Evolutionary conservation across 768 basidiomycete species (phyloP).

Genomic region (Trametopsis cervina): DNA sequence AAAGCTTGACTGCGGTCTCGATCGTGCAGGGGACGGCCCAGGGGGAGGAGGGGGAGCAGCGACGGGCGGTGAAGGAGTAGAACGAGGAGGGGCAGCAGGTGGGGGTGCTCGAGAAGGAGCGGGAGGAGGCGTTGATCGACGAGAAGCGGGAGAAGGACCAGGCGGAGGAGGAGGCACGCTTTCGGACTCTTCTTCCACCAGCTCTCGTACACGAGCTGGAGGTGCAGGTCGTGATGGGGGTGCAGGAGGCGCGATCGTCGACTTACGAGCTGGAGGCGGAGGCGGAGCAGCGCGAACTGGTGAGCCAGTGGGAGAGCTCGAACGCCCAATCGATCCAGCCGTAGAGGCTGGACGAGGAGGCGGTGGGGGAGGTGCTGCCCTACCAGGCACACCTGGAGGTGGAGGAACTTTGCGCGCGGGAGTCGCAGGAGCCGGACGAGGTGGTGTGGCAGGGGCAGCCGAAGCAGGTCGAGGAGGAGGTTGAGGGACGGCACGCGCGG

Average conservation of each 20-base stretch:
- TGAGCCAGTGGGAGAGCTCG: slow-evolving; percentile 19
- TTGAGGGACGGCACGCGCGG: slow-evolving; percentile 17
- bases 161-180: slow-evolving; percentile 26
- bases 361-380: slow-evolving; percentile 23
- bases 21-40: slow-evolving; percentile 14
- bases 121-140: slow-evolving; percentile 7
- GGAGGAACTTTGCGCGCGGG: slow-evolving; percentile 22
- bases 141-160: slow-evolving; percentile 27
- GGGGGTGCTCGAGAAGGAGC: slow-evolving; percentile 24
- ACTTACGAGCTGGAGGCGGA: slow-evolving; percentile 32
- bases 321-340: slow-evolving; percentile 7
- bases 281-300: slow-evolving; percentile 31
- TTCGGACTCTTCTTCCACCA: slow-evolving; percentile 4
- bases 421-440: slow-evolving; percentile 17
- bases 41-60: slow-evolving; percentile 20
- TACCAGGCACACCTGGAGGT: slow-evolving; percentile 19
- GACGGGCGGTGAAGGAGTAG: slow-evolving; percentile 17
- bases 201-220: slow-evolving; percentile 19
- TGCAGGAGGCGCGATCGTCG: slow-evolving; percentile 21
- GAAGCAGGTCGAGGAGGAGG: slow-evolving; percentile 19
- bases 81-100: slow-evolving; percentile 13
- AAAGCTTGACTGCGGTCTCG: slow-evolving; percentile 12
- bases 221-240: slow-evolving; percentile 30
- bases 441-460: slow-evolving; percentile 13
- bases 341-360: slow-evolving; percentile 19